A percentile compares a stretch with the other conserved stretches of the same genome.
phyloP scores from a whole-genome alignment of 768 basidiomycete genomes.

The Dioszegia crocea region DNA sequence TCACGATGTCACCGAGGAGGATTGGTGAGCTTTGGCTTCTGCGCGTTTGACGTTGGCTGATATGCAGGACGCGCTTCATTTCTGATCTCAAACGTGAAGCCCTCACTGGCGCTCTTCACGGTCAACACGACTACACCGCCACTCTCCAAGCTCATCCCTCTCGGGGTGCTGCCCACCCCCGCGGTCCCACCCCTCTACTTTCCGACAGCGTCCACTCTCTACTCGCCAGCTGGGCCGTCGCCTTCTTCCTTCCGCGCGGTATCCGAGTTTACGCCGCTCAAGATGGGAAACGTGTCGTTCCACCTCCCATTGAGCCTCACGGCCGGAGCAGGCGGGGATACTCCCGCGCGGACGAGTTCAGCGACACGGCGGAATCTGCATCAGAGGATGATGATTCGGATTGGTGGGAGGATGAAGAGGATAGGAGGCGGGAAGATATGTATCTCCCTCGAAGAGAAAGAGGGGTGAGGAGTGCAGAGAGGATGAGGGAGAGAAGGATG shows the following conservation, averaged over 20 bases:
- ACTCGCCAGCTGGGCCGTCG: slow-evolving; percentile 37
- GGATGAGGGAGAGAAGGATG: slow-evolving; percentile 26
- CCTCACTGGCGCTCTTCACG: slow-evolving; percentile 17
- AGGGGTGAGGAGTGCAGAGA: slow-evolving; percentile 20
- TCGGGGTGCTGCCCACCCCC: not conserved
- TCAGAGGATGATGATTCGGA: slow-evolving; percentile 24
- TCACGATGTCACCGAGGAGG: slow-evolving; percentile 38
- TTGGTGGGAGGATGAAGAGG: slow-evolving; percentile 23
- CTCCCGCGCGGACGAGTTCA: slow-evolving; percentile 27
- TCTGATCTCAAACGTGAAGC: slow-evolving; percentile 36
- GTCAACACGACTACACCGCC: slow-evolving; percentile 16
- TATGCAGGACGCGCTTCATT: slow-evolving; percentile 31
- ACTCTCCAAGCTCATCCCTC: not conserved
- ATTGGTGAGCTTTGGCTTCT: slow-evolving; percentile 29
- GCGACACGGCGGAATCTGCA: slow-evolving; percentile 18
- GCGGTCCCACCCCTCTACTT: slow-evolving; percentile 31
- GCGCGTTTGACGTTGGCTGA: not conserved
- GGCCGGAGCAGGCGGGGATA: slow-evolving; percentile 10
- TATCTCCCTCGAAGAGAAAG: slow-evolving; percentile 37
- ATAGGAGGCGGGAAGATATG: slow-evolving; percentile 24
- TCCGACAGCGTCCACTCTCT: slow-evolving; percentile 37
- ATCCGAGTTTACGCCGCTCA: slow-evolving; percentile 37
- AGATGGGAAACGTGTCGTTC: slow-evolving; percentile 27
- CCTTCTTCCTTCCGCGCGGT: slow-evolving; percentile 42
- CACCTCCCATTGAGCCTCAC: slow-evolving; percentile 30